These are phyloP conservation scores for Coemansia sp. DNA, from an alignment of 192 early-diverging fungal genomes.

Conservation along the genomic window DNA sequence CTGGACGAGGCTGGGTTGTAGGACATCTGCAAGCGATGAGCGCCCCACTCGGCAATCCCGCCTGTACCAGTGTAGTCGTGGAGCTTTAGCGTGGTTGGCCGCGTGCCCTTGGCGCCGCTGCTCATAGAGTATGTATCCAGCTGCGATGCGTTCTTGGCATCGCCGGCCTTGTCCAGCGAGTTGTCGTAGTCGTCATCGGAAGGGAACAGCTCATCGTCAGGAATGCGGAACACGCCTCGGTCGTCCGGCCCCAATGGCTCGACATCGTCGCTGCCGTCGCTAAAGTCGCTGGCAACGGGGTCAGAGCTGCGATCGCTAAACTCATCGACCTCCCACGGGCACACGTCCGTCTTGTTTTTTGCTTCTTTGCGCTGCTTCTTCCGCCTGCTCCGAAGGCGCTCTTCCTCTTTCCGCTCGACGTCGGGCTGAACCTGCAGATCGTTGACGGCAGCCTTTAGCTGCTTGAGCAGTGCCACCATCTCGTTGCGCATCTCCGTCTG, in stretches of 20 bases:
- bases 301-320: conserved; percentile 39
- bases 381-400: conserved; percentile 44
- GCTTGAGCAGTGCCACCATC: conserved; percentile 54
- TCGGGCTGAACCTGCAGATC: conserved; percentile 55
- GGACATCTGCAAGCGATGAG: conserved; percentile 47
- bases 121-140: conserved; percentile 37
- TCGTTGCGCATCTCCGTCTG: conserved; percentile 51
- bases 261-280: conserved; percentile 5
- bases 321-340: conserved; percentile 56
- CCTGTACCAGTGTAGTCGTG: conserved; percentile 53
- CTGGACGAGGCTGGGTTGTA: conserved; percentile 30
- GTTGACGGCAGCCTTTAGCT: conserved; percentile 43
- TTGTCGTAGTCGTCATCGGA: conserved; percentile 28
- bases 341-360: conserved; percentile 42
- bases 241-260: not conserved
- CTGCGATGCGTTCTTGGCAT: not conserved
- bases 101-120: conserved; percentile 7
- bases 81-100: conserved; percentile 20
- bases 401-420: conserved; percentile 43
- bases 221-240: conserved; percentile 24
- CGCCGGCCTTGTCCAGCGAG: not conserved
- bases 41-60: conserved; percentile 57
- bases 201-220: conserved; percentile 50
- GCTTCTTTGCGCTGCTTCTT: conserved; percentile 44
- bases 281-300: conserved; percentile 13